phyloP scores from a whole-genome alignment of 257 asterid species.

The Nicotiana paniculata region DNA sequence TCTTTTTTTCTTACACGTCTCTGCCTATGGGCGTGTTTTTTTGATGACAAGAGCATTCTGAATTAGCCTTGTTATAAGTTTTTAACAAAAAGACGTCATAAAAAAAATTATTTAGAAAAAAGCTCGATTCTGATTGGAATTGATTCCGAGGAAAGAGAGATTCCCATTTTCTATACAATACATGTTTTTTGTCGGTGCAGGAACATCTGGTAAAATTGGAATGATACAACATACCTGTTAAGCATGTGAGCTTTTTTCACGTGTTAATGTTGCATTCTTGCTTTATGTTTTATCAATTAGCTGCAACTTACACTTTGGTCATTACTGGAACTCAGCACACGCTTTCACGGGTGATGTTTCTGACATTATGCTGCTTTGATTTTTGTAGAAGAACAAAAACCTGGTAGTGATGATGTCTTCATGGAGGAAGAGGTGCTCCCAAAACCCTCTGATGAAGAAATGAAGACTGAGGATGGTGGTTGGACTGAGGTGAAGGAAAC shows the following conservation, averaged over 20 bases:
- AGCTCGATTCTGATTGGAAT: background rate
- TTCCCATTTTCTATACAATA: background rate
- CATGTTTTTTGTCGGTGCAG: background rate
- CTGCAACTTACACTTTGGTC: background rate
- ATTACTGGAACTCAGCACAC: background rate
- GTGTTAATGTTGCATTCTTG: background rate
- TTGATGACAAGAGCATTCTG: background rate
- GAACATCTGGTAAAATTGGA: background rate
- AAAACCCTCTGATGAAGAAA: conserved; percentile 43
- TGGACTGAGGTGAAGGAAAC: conserved; percentile 62
- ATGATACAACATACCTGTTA: background rate
- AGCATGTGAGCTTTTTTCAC: background rate
- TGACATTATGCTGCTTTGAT: background rate
- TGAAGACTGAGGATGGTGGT: conserved; percentile 46
- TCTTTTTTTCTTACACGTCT: background rate
- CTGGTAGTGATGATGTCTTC: conserved; percentile 77
- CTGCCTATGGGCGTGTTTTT: background rate
- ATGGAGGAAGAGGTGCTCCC: conserved; percentile 85
- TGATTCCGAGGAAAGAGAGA: background rate
- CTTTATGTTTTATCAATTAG: background rate
- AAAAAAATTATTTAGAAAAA: background rate
- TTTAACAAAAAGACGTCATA: background rate
- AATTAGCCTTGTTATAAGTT: background rate
- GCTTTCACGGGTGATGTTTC: background rate
- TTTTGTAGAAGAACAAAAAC: conserved; percentile 56